A percentile compares a stretch with the other conserved stretches of the same genome.
Evolutionary conservation across 2,329 filamentous ascomycete genomes (phyloP).

Genomic region (Beauveria rudraprayagi): DNA sequence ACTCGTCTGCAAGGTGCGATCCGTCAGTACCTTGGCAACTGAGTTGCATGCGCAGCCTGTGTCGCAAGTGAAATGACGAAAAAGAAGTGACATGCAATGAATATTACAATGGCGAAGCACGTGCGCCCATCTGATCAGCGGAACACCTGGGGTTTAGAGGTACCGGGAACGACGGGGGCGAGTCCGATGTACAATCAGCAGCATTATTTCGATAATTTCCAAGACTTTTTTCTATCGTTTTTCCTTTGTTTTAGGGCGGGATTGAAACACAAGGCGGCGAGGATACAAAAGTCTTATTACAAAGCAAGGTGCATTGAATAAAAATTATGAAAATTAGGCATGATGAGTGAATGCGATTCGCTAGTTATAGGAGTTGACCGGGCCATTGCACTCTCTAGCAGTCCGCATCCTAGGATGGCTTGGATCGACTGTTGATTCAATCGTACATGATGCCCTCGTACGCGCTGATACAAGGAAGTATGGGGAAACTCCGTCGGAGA

Average conservation of each 20-base stretch:
- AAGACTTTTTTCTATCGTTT: background rate
- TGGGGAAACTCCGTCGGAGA: no score
- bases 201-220: conserved; percentile 2
- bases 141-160: background rate
- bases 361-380: background rate
- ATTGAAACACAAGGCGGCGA: background rate
- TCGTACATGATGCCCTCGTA: no score
- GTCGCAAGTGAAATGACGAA: background rate
- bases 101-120: background rate
- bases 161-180: background rate
- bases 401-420: no score
- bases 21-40: conserved; percentile 55
- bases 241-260: background rate
- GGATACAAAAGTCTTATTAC: background rate
- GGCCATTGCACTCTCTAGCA: no score
- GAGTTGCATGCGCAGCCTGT: conserved; percentile 15
- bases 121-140: background rate
- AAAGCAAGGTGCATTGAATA: background rate
- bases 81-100: background rate
- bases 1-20: conserved; percentile 72
- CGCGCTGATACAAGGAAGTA: no score
- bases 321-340: background rate
- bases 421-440: no score
- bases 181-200: conserved; percentile 1
- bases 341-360: background rate